A percentile compares a stretch with the other conserved stretches of the same genome.
These are phyloP conservation scores for Aspergillus asperescens DNA, from an alignment of 495 filamentous ascomycete species.

Conservation along the genomic window DNA sequence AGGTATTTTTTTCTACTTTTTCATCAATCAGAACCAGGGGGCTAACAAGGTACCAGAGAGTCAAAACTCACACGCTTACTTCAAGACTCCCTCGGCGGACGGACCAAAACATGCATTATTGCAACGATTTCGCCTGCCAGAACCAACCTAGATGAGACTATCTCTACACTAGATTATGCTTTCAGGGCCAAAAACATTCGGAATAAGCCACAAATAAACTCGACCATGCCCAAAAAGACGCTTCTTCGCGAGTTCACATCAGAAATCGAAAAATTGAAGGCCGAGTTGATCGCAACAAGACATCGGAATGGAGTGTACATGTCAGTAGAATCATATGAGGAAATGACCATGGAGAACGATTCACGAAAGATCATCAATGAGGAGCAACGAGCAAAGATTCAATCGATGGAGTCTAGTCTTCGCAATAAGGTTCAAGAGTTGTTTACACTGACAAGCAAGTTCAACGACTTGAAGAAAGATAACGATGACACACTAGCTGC, in stretches of 20 bases:
- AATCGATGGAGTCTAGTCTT: slow-evolving; percentile 82
- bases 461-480: slow-evolving; percentile 80
- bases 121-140: slow-evolving; percentile 92
- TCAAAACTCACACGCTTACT: slow-evolving; percentile 92
- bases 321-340: slow-evolving; percentile 75
- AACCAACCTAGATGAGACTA: slow-evolving; percentile 94
- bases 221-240: slow-evolving; percentile 84
- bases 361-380: slow-evolving; percentile 87
- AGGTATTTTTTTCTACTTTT: slow-evolving; percentile 21
- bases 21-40: background rate
- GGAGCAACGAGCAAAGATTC: slow-evolving; percentile 87
- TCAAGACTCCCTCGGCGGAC: slow-evolving; percentile 92
- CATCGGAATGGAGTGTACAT: slow-evolving; percentile 95
- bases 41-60: slow-evolving; percentile 48
- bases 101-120: slow-evolving; percentile 97
- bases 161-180: slow-evolving; percentile 94
- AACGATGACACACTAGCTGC: slow-evolving; percentile 66
- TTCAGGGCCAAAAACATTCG: slow-evolving; percentile 97
- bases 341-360: slow-evolving; percentile 84
- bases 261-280: slow-evolving; percentile 93
- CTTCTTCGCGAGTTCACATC: slow-evolving; percentile 80
- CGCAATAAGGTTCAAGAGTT: slow-evolving; percentile 89
- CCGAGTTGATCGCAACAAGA: slow-evolving; percentile 85
- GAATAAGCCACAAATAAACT: slow-evolving; percentile 95
- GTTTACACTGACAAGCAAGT: slow-evolving; percentile 74